Percentiles rank a stretch among this genome's conserved stretches.
phyloP scores from a whole-genome alignment of 768 basidiomycete species.

The Filobasidium floriforme region DNA sequence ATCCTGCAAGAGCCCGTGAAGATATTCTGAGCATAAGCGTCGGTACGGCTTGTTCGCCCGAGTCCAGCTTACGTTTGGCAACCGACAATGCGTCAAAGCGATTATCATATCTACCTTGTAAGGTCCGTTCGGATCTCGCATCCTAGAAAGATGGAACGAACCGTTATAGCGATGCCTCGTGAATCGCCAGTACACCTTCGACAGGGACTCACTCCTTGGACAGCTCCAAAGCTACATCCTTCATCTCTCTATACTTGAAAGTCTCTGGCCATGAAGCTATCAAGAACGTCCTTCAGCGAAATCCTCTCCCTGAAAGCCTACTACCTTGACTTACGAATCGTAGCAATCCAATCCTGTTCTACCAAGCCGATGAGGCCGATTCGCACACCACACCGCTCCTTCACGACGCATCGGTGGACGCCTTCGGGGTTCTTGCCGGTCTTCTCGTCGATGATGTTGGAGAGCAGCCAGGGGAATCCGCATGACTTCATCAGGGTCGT shows the following conservation, averaged over 20 bases:
- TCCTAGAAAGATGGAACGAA: no score
- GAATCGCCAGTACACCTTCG: no score
- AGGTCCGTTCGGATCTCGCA: slow-evolving; percentile 64
- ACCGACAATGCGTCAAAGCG: slow-evolving; percentile 77
- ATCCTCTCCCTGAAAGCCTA: neutral
- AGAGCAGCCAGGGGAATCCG: slow-evolving; percentile 79
- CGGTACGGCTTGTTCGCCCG: no score
- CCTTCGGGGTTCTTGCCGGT: slow-evolving; percentile 59
- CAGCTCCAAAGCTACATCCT: slow-evolving; percentile 60
- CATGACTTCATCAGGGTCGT: slow-evolving; percentile 59
- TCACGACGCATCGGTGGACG: slow-evolving; percentile 57
- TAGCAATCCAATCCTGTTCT: slow-evolving; percentile 82
- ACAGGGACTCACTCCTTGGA: slow-evolving; percentile 49
- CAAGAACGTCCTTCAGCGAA: neutral
- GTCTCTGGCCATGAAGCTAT: slow-evolving; percentile 67
- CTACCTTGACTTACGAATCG: slow-evolving; percentile 48
- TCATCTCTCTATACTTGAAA: slow-evolving; percentile 72
- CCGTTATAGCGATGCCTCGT: no score
- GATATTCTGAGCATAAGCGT: no score
- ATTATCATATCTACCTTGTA: slow-evolving; percentile 72
- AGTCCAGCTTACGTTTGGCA: slow-evolving; percentile 38
- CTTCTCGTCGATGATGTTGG: slow-evolving; percentile 65
- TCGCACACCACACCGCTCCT: slow-evolving; percentile 63
- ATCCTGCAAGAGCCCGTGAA: slow-evolving; percentile 35
- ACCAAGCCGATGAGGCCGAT: slow-evolving; percentile 80